Base-by-base conservation (phyloP, 2,329 filamentous ascomycete species). In the Neodidymelliopsis sp. region DNA sequence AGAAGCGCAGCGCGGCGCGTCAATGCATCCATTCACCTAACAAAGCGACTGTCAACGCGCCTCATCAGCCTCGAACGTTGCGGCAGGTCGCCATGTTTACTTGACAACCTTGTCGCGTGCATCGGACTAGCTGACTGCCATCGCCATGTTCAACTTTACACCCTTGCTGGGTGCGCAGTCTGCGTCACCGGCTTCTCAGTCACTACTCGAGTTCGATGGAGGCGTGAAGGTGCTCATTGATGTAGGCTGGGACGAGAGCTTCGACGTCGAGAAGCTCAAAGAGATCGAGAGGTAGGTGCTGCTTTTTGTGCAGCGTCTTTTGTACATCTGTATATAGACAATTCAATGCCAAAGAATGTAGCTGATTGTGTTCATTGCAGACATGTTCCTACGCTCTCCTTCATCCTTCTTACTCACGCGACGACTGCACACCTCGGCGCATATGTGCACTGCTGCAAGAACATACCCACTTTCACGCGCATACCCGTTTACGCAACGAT, bases 361-460 rank as follows among this genome's bases (percentile, higher is more conserved):
- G 55, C 56, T 65, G 59, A 63, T 62, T 24, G 30, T 48, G 37
- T 48, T 27, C 23, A 34, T 24, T 40, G 36, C 60, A 94, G 91
- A 79, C 90, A 95, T 78, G 85, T 95, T 8, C 90, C 93, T 16
- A 96, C 93, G 0, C 82, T 99, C 31, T 97, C 94, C 3, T 81
- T 99, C 62, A 88, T 99, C 65, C 89, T 99, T 29, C 83, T 99
- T 59, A 99, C 94, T 1, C 94, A 99, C 73, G 90, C 94, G 54
- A 99, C 93, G 0, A 84, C 90, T 40, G 86, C 90, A 40, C 94
- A 99, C 76, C 83, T 99, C 47, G 93, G 90, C 60, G 94, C 94
- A 50, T 97, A 90, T 72, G 92, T 90, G 31, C 92, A 97, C 73
- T 97, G 92, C 78, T 97, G 94, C 85, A 96, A 96, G 74, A 88